These are phyloP conservation scores for Rhododendron kiyosumense DNA, from an alignment of 148 eudicot genomes.

Conservation along the genomic window DNA sequence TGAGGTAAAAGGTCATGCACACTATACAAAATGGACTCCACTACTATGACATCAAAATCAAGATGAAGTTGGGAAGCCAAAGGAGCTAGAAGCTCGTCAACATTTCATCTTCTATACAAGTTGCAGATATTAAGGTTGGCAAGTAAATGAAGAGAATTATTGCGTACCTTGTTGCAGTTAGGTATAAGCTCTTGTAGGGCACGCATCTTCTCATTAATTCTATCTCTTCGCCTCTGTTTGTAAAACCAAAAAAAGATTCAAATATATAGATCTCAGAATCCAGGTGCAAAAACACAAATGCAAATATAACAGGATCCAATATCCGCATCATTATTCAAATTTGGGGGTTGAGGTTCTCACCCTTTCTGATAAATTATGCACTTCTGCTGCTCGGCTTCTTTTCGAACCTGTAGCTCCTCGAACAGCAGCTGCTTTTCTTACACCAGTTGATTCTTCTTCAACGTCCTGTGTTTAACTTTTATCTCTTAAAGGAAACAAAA, in stretches of 20 bases:
- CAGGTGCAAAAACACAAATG: background rate
- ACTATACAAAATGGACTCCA: background rate
- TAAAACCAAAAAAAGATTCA: background rate
- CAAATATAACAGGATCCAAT: background rate
- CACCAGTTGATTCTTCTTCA: conserved; percentile 76
- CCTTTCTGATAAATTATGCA: conserved; percentile 95
- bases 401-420: conserved; percentile 56
- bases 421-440: conserved; percentile 42
- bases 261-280: background rate
- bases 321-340: background rate
- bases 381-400: conserved; percentile 99
- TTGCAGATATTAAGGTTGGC: background rate
- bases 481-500: background rate
- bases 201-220: conserved; percentile 99
- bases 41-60: background rate
- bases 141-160: background rate
- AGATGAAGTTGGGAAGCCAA: background rate
- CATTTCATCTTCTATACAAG: background rate
- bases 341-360: conserved; percentile 31
- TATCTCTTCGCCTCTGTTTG: conserved; percentile 87
- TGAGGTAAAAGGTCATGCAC: background rate
- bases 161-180: conserved; percentile 84
- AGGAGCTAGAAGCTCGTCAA: background rate
- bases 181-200: conserved; percentile 97
- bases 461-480: conserved; percentile 48